Percentiles rank a stretch among this genome's conserved stretches.
Evolutionary conservation across 176 grass and related monocot species (phyloP).

Genomic region (Zea luxurians): DNA sequence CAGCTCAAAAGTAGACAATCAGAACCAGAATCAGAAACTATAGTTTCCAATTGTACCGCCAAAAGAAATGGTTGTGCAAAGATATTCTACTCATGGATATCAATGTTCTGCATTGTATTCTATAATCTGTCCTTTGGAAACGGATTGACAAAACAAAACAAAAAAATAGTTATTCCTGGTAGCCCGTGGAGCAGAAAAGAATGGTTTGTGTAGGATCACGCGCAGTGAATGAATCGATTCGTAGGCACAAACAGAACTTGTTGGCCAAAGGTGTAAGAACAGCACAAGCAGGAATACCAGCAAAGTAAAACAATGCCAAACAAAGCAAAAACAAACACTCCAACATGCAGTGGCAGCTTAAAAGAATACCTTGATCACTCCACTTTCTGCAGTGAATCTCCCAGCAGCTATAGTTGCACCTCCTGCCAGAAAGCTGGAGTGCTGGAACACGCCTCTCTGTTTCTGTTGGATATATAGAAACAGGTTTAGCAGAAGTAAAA

Average conservation of each 20-base stretch:
- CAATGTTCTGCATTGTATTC: not conserved
- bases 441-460: constrained; percentile 87
- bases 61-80: not conserved
- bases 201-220: not conserved
- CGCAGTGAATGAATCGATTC: not conserved
- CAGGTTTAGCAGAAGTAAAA: not conserved
- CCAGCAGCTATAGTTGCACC: constrained; percentile 87
- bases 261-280: not conserved
- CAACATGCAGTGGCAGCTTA: not conserved
- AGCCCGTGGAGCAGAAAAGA: not conserved
- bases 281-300: not conserved
- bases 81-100: not conserved
- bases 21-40: not conserved
- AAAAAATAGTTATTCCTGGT: not conserved
- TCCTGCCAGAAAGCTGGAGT: constrained; percentile 96
- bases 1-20: not conserved
- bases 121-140: not conserved
- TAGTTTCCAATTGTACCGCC: not conserved
- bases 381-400: constrained; percentile 70
- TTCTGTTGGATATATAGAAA: constrained; percentile 54
- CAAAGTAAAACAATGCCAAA: constrained; percentile 4
- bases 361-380: constrained; percentile 66
- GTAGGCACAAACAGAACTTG: not conserved
- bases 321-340: not conserved
- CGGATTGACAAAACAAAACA: not conserved